Percentiles rank a stretch among this genome's conserved stretches.
These are phyloP conservation scores for Rhodamnia rubescens DNA, from an alignment of 345 rosid genomes.

Conservation along the genomic window DNA sequence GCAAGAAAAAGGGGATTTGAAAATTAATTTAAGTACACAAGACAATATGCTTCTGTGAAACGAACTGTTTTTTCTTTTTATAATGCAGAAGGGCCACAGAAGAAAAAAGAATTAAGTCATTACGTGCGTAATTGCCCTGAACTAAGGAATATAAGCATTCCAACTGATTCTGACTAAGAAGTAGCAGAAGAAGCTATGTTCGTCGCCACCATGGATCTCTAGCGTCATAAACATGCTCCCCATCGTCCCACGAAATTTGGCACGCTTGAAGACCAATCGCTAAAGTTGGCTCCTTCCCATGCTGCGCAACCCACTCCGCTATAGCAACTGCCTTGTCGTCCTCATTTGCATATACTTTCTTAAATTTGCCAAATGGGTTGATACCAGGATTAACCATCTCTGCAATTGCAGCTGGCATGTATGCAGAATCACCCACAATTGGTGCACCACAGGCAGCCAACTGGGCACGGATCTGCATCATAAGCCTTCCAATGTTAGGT, in stretches of 20 bases:
- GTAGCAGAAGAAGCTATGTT: not conserved
- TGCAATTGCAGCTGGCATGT: slow-evolving; percentile 81
- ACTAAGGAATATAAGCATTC: not conserved
- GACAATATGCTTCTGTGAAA: not conserved
- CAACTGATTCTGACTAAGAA: not conserved
- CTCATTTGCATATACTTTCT: slow-evolving; percentile 17
- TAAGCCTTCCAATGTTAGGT: not conserved
- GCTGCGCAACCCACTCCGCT: slow-evolving; percentile 50
- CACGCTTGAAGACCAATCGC: slow-evolving; percentile 90
- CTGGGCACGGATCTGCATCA: slow-evolving; percentile 74
- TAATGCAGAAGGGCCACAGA: not conserved
- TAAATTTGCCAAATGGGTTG: slow-evolving; percentile 62
- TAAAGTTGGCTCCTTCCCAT: slow-evolving; percentile 70
- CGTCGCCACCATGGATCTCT: slow-evolving; percentile 85
- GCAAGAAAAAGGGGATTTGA: not conserved
- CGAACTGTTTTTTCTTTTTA: not conserved
- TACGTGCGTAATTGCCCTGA: not conserved
- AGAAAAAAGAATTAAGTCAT: not conserved
- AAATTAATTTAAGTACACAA: not conserved
- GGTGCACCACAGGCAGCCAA: slow-evolving; percentile 86
- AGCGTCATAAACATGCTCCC: slow-evolving; percentile 53
- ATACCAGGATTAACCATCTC: slow-evolving; percentile 45
- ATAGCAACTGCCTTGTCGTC: slow-evolving; percentile 41
- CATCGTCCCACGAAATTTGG: slow-evolving; percentile 84
- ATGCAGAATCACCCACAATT: slow-evolving; percentile 81